These are phyloP conservation scores for Porogramme epimiltina DNA, from an alignment of 1,284 basidiomycete genomes.

Conservation along the genomic window DNA sequence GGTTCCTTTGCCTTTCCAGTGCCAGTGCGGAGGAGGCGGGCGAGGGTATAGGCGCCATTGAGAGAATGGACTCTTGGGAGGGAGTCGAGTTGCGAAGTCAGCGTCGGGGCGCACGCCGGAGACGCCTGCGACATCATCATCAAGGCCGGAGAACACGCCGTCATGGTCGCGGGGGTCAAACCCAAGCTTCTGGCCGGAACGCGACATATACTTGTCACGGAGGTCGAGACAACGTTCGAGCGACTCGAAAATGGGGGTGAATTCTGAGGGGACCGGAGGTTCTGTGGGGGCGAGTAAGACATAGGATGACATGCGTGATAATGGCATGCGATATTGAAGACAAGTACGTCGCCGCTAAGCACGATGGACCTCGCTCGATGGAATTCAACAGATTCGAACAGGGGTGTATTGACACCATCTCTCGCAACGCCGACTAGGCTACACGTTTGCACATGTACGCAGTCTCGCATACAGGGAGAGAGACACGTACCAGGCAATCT, in stretches of 20 bases:
- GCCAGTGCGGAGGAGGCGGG: conserved; percentile 94
- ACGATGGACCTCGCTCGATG: too few species aligned
- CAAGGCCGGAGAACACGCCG: conserved; percentile 65
- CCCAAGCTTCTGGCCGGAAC: conserved; percentile 84
- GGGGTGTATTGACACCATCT: too few species aligned
- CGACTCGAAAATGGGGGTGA: conserved; percentile 54
- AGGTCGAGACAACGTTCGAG: conserved; percentile 83
- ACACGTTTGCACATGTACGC: too few species aligned
- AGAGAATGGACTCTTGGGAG: conserved; percentile 39
- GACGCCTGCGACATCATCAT: conserved; percentile 62
- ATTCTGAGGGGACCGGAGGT: conserved; percentile 51
- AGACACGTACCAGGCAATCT: conserved; percentile 13
- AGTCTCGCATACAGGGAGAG: not conserved
- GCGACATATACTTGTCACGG: conserved; percentile 89
- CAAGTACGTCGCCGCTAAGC: too few species aligned
- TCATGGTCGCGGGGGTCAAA: conserved; percentile 93
- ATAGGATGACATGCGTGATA: not conserved
- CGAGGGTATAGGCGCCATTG: conserved; percentile 89
- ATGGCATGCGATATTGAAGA: too few species aligned
- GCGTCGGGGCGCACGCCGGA: conserved; percentile 67
- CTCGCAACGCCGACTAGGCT: too few species aligned
- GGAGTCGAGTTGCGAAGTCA: conserved; percentile 30
- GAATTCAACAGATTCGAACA: too few species aligned
- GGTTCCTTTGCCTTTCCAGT: conserved; percentile 67
- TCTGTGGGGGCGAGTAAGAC: conserved; percentile 28